Base-by-base conservation (phyloP, 2,329 filamentous ascomycete genomes). In the Purpureocillium takamizusanense region DNA sequence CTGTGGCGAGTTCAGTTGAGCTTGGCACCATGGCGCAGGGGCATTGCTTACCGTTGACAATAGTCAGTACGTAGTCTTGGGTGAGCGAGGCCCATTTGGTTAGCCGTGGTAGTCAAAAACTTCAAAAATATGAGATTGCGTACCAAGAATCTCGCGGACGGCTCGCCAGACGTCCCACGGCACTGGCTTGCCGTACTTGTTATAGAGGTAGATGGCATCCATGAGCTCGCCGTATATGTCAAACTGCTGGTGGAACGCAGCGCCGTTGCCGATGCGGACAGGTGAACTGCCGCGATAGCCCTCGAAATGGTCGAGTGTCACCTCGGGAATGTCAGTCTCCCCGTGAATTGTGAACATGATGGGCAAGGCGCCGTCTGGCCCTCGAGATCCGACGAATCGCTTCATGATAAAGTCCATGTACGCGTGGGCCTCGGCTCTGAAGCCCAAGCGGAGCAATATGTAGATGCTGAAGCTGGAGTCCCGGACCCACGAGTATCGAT, bases 301-400 rank as follows among this genome's bases (percentile, higher is more conserved):
- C 33, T 85, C 78, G 3, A 89, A 68, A 48, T 89, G 83, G 40
- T 66, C 57, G 6, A 87, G 68, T 45, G 83, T 81, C 28, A 69
- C 51, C 58, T 87, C 83, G 0, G 83, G 81, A 29, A 88, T 83
- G 30, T 86, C 78, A 1, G 81, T 86, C 33, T 78, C 78, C 34
- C 84, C 84, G 17, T 76, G 71, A 46, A 89, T 87, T 31, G 80
- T 85, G 53, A 88, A 87, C 83, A 89, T 88, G 52, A 89, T 85
- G 11, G 84, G 84, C 28, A 89, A 60, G 1, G 74, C 77, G 23
- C 77, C 75, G 36, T 80, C 73, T 1, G 70, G 54, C 7, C 65
- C 65, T n/a, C 76, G 69, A 1, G 78, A 78, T 42, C 76, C 69
- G 25, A 74, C 65, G 43, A 88, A 77, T 9, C 82, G 74, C 46